Base-by-base conservation (phyloP, 345 rosid species). In the Pistacia atlantica region DNA sequence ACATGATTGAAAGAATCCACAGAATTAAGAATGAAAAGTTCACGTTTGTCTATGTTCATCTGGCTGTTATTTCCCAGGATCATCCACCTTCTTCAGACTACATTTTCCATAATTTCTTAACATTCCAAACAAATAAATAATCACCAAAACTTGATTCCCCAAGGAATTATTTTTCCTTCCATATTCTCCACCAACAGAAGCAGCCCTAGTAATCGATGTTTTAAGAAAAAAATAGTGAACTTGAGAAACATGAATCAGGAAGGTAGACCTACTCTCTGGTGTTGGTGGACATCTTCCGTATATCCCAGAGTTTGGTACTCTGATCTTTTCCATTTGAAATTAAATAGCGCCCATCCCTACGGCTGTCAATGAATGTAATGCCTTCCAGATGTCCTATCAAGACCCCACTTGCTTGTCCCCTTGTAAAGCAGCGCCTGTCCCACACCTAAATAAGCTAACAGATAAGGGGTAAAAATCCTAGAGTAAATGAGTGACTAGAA, bases 261-360 rank as follows among this genome's bases (percentile, higher is more conserved):
- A 42, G 35, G 42, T 60, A 51, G 73, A 72, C 83, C 16, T 87
- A 87, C 91, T 49, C 22, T 51, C 71, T 38, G 25, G 80, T 71
- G 64, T 79, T 81, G 16, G 88, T 81, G 57, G 91, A 73, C 92
- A 91, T 87, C 85, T 83, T 91, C 74, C 95, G 79, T 75, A 91
- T 89, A 84, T 91, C 95, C 95, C 95, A 91, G 65, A 91, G 87
- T 83, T 91, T 91, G 35, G 79, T 84, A 18, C 86, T 85, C 84
- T 91, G 95, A 79, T 91, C 95, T 83, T 91, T 91, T 62, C 92
- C 95, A 77, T 91, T 89, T 5, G 95, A 89, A 80, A 91, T 91
- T 2, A 54, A 84, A 70, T 91, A 89, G 17, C 89, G 90, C 18
- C 92, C 95, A 84, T 91, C 95, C 58, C 88, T 87, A 64, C 81